phyloP scores from a whole-genome alignment of 225 moss, liverwort and hornwort species.

The Sphagnum tenellum region DNA sequence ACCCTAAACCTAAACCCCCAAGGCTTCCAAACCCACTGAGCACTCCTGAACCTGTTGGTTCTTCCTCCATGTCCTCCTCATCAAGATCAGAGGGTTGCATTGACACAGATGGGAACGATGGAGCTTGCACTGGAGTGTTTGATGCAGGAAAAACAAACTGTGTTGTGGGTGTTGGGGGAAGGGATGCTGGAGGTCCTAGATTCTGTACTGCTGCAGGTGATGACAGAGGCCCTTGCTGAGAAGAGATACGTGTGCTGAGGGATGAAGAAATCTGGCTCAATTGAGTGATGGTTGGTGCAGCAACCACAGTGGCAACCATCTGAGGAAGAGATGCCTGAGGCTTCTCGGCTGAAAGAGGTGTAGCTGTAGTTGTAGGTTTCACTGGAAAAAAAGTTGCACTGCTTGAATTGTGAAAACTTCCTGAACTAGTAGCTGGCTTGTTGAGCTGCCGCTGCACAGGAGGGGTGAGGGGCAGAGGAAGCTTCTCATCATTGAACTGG shows the following conservation, averaged over 20 bases:
- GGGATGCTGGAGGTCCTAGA: conserved; percentile 2
- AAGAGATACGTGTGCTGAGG: conserved; percentile 15
- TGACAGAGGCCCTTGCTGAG: conserved; percentile 12
- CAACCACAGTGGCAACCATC: conserved; percentile 4
- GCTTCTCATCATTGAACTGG: conserved; percentile 28
- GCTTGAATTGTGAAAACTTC: too few species aligned
- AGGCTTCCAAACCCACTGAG: conserved; percentile 58
- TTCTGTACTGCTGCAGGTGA: conserved; percentile 14
- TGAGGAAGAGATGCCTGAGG: conserved; percentile 18
- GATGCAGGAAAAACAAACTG: conserved; percentile 45
- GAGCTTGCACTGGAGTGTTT: conserved; percentile 8
- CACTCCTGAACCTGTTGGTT: conserved; percentile 31
- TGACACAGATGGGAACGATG: conserved; percentile 33
- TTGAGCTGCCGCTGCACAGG: conserved; percentile 12
- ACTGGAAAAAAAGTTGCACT: too few species aligned
- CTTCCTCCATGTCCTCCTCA: conserved; percentile 97
- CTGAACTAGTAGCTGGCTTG: conserved; percentile 6
- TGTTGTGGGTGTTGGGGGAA: conserved; percentile 16
- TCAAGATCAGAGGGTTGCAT: conserved; percentile 28
- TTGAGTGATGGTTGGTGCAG: conserved; percentile 15
- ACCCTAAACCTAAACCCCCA: conserved; percentile 73
- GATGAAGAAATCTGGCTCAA: conserved; percentile 11
- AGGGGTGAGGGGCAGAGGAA: conserved; percentile 19
- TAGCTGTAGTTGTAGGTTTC: conserved; percentile 12
- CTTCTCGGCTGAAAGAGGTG: conserved; percentile 22